A percentile compares a stretch with the other conserved stretches of the same genome.
These are phyloP conservation scores for Trichoderma koningii DNA, from an alignment of 2,329 filamentous ascomycete genomes.

Conservation along the genomic window DNA sequence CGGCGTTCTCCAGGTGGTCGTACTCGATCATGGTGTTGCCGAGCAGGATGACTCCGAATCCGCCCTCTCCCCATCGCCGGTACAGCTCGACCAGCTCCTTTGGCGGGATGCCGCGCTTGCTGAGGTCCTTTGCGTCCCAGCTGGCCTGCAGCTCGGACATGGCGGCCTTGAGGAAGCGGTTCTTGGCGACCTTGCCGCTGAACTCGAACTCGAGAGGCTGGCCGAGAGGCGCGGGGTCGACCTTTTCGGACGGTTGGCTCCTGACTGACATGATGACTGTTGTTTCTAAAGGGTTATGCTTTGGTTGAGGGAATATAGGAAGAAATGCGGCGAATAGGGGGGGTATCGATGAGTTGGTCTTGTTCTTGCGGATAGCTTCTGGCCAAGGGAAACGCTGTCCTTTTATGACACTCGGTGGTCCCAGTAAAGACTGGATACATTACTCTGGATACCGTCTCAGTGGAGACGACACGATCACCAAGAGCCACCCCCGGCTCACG, in stretches of 20 bases:
- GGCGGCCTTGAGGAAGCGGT: slow-evolving; percentile 67
- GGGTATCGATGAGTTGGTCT: background rate
- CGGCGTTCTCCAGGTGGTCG: slow-evolving; percentile 57
- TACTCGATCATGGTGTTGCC: slow-evolving; percentile 67
- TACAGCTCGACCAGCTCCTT: slow-evolving; percentile 55
- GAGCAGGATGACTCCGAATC: slow-evolving; percentile 58
- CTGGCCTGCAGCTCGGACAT: slow-evolving; percentile 67
- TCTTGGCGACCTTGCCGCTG: slow-evolving; percentile 58
- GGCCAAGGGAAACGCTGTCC: background rate
- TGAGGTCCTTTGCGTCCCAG: slow-evolving; percentile 57
- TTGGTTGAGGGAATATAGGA: too few relatives aligned
- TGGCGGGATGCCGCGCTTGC: slow-evolving; percentile 49
- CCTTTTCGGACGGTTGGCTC: slow-evolving; percentile 20
- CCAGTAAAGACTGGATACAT: background rate
- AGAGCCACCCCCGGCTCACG: too few relatives aligned
- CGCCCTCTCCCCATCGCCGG: slow-evolving; percentile 60
- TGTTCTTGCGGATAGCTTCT: background rate
- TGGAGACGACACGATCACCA: background rate
- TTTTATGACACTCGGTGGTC: background rate
- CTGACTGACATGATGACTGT: slow-evolving; percentile 26
- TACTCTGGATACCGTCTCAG: background rate
- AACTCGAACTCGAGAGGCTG: slow-evolving; percentile 53
- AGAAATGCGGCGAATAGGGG: too few relatives aligned
- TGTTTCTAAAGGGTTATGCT: too few relatives aligned
- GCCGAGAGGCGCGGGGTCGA: slow-evolving; percentile 39